A percentile compares a stretch with the other conserved stretches of the same genome.
These are phyloP conservation scores for Mortierella sp. DNA, from an alignment of 371 early-diverging fungal genomes.

Conservation along the genomic window DNA sequence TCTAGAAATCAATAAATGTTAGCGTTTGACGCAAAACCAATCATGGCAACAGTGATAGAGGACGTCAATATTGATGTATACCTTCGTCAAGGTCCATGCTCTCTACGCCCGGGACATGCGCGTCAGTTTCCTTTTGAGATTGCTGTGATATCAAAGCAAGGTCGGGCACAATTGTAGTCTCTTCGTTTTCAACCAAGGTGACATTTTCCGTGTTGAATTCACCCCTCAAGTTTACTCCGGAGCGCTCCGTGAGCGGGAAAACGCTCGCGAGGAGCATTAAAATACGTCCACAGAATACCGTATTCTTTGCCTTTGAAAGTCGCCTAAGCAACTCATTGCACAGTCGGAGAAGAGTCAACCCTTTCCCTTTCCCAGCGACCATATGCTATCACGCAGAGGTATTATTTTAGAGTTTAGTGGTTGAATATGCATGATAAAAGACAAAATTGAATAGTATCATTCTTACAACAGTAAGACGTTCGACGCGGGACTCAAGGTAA, in stretches of 20 bases:
- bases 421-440: neutral
- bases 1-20: neutral
- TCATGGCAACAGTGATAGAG: neutral
- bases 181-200: conserved; percentile 67
- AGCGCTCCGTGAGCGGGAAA: conserved; percentile 85
- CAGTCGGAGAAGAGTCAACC: conserved; percentile 81
- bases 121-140: conserved; percentile 60
- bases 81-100: conserved; percentile 52
- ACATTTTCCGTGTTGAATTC: conserved; percentile 82
- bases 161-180: conserved; percentile 42
- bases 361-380: conserved; percentile 82
- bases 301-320: conserved; percentile 82
- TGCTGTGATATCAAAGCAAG: conserved; percentile 14
- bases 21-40: neutral
- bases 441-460: neutral
- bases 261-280: conserved; percentile 84
- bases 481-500: conserved; percentile 72
- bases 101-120: conserved; percentile 40
- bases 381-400: conserved; percentile 66
- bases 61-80: neutral
- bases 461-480: conserved; percentile 67
- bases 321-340: conserved; percentile 89
- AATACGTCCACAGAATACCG: conserved; percentile 87
- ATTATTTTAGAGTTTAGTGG: neutral
- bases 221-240: conserved; percentile 88